phyloP scores from a whole-genome alignment of 257 asterid genomes.

The Solanum habrochaites region DNA sequence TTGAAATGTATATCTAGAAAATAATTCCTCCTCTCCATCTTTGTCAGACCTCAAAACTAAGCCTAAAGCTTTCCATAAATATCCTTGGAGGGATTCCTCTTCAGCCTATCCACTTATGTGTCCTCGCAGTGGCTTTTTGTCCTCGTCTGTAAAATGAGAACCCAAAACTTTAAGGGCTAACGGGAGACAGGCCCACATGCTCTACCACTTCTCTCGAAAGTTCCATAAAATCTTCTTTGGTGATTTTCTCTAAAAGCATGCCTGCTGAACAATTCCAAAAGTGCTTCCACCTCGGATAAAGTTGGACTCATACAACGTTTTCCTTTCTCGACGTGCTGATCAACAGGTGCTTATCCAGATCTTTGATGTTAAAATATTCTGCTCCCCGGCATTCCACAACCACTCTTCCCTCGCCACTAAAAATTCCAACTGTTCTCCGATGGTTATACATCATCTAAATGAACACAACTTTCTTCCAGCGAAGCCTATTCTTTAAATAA shows the following conservation, averaged over 20 bases:
- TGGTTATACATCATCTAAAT: too few species aligned
- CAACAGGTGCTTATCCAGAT: too few species aligned
- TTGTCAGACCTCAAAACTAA: not conserved
- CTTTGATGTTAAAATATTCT: too few species aligned
- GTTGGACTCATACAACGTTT: not conserved
- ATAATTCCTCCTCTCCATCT: not conserved
- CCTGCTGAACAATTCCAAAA: not conserved
- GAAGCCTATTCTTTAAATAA: too few species aligned
- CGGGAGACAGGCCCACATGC: not conserved
- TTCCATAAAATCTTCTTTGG: not conserved
- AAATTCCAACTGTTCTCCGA: too few species aligned
- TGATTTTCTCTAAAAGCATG: not conserved
- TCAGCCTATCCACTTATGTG: not conserved
- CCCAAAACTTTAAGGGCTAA: conserved; percentile 8
- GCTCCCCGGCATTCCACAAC: too few species aligned
- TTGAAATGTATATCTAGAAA: not conserved
- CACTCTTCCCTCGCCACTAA: too few species aligned
- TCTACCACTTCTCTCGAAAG: not conserved
- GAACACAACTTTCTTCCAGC: too few species aligned
- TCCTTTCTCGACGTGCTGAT: not conserved
- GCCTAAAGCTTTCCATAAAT: not conserved
- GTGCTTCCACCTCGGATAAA: not conserved
- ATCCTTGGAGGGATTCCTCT: not conserved
- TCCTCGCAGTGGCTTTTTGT: not conserved
- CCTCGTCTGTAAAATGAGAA: not conserved